Conservation (phyloP, 2,329 filamentous ascomycete species). For the Ambrosiella cleistominuta region DNA sequence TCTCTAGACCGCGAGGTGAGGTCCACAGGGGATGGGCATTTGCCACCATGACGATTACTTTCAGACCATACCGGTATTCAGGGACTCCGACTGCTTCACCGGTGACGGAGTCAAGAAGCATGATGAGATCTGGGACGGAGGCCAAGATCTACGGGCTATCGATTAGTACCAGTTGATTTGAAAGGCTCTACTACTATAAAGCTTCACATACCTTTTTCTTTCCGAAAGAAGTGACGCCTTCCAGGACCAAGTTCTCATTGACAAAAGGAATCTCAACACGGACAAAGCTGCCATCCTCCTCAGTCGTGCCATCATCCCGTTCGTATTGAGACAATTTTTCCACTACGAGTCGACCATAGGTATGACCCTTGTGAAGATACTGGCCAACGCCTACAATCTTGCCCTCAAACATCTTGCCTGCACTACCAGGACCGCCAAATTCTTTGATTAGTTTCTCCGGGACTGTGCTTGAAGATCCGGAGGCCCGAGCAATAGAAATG, state of each 20-base stretch:
- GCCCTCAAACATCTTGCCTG: constrained; percentile 17
- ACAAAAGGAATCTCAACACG: constrained; percentile 35
- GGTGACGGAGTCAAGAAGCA: constrained; percentile 22
- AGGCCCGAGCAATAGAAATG: constrained; percentile 27
- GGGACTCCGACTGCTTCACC: constrained; percentile 23
- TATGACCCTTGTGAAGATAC: constrained; percentile 10
- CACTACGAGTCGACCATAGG: constrained; percentile 24
- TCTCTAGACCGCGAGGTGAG: constrained; percentile 1
- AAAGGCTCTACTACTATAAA: neutral
- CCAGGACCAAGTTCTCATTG: constrained; percentile 36
- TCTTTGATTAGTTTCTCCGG: constrained; percentile 22
- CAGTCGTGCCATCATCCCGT: constrained; percentile 16
- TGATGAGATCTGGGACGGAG: constrained; percentile 26
- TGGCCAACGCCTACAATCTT: constrained; percentile 16
- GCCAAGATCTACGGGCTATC: constrained; percentile 18
- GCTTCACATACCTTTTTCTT: constrained; percentile 14
- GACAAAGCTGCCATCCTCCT: constrained; percentile 10
- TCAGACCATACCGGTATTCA: constrained; percentile 18
- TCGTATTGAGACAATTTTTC: constrained; percentile 24
- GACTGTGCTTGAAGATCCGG: constrained; percentile 26
- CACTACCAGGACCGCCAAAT: constrained; percentile 20
- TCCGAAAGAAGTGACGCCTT: constrained; percentile 14
- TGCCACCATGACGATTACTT: constrained; percentile 10
- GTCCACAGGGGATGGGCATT: constrained; percentile 10
- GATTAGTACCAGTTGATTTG: neutral